These are phyloP conservation scores for Talaromyces marneffei DNA, from an alignment of 2,329 filamentous ascomycete species.

Conservation along the genomic window DNA sequence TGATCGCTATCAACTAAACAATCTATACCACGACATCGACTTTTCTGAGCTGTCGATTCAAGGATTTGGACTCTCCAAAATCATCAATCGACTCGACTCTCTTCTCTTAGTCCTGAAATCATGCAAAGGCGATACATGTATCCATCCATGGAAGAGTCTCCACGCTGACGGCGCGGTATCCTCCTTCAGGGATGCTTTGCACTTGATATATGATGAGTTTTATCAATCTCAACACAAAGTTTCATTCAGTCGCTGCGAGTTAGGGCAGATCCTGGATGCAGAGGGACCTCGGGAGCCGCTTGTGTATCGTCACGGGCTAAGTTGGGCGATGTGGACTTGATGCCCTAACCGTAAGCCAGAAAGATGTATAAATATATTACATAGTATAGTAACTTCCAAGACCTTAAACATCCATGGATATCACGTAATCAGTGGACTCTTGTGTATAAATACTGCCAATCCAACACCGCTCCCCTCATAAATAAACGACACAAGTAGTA, in stretches of 20 bases:
- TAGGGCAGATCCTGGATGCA: conserved; percentile 31
- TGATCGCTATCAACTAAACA: conserved; percentile 34
- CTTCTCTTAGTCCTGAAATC: conserved; percentile 36
- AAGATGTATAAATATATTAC: too few species aligned
- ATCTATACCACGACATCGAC: conserved; percentile 22
- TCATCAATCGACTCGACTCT: conserved; percentile 29
- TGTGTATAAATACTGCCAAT: not conserved
- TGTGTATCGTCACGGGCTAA: conserved; percentile 16
- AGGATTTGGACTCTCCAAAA: conserved; percentile 21
- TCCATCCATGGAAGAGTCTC: conserved; percentile 33
- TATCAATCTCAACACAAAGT: conserved; percentile 30
- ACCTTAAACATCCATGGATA: too few species aligned
- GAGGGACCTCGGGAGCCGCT: conserved; percentile 30
- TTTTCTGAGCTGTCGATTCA: conserved; percentile 8
- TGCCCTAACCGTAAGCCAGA: too few species aligned
- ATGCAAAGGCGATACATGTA: conserved; percentile 32
- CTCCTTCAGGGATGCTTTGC: conserved; percentile 29
- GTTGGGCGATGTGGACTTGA: conserved; percentile 12
- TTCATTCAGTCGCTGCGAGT: conserved; percentile 30
- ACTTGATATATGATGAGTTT: conserved; percentile 27
- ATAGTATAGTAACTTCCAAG: too few species aligned
- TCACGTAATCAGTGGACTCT: not conserved
- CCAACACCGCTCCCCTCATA: not conserved
- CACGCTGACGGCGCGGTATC: conserved; percentile 28
- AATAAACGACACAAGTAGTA: not conserved